Evolutionary conservation across 148 eudicot genomes (phyloP).

Genomic region (Arbutus unedo): DNA sequence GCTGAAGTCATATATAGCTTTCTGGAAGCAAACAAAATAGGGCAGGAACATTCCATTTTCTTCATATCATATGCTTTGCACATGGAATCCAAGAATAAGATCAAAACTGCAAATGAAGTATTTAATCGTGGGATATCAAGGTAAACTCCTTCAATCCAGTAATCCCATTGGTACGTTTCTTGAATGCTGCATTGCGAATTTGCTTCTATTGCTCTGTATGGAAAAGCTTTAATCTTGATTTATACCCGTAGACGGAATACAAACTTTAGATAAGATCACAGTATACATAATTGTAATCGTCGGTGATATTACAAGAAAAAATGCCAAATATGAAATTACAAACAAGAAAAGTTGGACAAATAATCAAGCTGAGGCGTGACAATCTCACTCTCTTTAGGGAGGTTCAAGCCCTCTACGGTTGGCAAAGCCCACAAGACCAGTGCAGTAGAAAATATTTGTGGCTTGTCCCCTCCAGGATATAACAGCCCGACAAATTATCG

Average conservation of each 20-base stretch:
- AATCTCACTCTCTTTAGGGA: too few species aligned
- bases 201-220: background rate
- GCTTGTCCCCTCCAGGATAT: too few species aligned
- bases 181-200: background rate
- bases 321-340: too few species aligned
- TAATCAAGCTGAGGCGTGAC: too few species aligned
- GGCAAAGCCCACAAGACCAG: too few species aligned
- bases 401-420: too few species aligned
- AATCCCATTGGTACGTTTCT: background rate
- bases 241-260: background rate
- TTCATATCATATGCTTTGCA: constrained; percentile 80
- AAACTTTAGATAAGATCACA: background rate
- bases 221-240: background rate
- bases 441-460: too few species aligned
- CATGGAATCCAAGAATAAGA: constrained; percentile 74
- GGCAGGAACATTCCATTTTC: constrained; percentile 66
- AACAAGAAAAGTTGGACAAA: too few species aligned
- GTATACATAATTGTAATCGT: background rate
- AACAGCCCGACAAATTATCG: too few species aligned
- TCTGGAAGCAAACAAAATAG: constrained; percentile 84
- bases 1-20: constrained; percentile 85
- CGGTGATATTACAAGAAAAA: too few species aligned
- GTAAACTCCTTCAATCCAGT: constrained; percentile 34
- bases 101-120: constrained; percentile 73
- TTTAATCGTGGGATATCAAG: constrained; percentile 70